These are phyloP conservation scores for Geranium incanum DNA, from an alignment of 441 rosid genomes.

Conservation along the genomic window DNA sequence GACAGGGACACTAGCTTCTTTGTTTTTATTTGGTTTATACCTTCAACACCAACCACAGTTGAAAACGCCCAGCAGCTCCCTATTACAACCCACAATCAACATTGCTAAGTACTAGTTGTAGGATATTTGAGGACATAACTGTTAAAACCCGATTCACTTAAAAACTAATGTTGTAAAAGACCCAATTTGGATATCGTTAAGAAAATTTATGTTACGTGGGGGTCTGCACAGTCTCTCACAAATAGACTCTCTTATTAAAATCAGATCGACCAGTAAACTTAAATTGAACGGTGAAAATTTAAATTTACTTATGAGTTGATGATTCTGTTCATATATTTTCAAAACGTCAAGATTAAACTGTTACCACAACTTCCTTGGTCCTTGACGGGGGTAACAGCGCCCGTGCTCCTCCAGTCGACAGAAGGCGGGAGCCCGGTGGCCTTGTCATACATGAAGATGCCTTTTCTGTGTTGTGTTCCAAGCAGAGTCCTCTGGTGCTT, in stretches of 20 bases:
- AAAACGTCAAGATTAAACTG: background rate
- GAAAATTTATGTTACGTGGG: no score
- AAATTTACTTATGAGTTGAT: no score
- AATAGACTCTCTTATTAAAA: no score
- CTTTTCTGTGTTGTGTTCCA: slow-evolving; percentile 30
- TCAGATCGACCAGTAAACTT: no score
- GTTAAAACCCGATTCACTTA: no score
- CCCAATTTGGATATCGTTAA: no score
- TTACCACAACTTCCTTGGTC: slow-evolving; percentile 85
- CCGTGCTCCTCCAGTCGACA: slow-evolving; percentile 73
- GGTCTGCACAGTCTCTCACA: no score
- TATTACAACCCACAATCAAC: background rate
- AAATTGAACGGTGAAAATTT: no score
- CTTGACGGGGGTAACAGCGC: slow-evolving; percentile 64
- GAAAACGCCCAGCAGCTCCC: slow-evolving; percentile 1
- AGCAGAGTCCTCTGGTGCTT: slow-evolving; percentile 58
- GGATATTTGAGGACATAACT: background rate
- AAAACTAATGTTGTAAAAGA: background rate
- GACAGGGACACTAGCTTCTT: background rate
- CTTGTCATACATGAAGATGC: slow-evolving; percentile 50
- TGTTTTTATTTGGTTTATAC: background rate
- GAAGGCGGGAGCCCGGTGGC: slow-evolving; percentile 32
- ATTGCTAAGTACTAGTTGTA: background rate
- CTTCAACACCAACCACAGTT: background rate
- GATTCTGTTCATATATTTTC: no score